phyloP scores from a whole-genome alignment of 2,329 filamentous ascomycete genomes.

The Pseudocercospora eumusae region DNA sequence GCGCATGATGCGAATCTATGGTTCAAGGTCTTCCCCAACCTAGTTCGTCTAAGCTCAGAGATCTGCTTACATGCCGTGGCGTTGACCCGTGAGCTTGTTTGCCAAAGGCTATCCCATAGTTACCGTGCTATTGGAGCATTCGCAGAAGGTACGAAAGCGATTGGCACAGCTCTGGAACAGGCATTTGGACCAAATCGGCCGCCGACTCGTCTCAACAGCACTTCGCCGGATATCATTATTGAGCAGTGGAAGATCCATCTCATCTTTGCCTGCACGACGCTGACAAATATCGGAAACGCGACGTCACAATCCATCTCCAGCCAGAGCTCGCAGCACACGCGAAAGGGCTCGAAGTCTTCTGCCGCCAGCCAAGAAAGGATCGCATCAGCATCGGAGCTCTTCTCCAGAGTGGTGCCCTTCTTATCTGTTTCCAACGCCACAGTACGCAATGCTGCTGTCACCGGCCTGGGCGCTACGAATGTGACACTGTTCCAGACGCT shows the following conservation, averaged over 20 bases:
- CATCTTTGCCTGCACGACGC: constrained; percentile 93
- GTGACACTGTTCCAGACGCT: constrained; percentile 88
- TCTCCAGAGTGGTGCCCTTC: constrained; percentile 87
- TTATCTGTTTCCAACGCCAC: constrained; percentile 76
- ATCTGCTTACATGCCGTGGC: constrained; percentile 89
- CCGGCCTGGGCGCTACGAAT: constrained; percentile 92
- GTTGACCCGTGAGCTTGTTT: constrained; percentile 86
- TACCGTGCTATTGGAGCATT: constrained; percentile 79
- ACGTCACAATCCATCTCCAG: constrained; percentile 55
- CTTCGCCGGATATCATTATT: constrained; percentile 81
- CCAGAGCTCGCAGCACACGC: constrained; percentile 69
- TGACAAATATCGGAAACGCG: constrained; percentile 67
- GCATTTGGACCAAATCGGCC: constrained; percentile 44
- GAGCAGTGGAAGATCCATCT: constrained; percentile 99
- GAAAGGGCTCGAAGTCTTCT: constrained; percentile 73
- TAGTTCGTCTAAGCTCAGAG: constrained; percentile 87
- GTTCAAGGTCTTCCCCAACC: constrained; percentile 97
- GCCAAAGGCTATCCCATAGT: constrained; percentile 89
- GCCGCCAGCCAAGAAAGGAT: constrained; percentile 72
- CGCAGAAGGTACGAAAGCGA: constrained; percentile 63
- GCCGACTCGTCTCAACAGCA: constrained; percentile 55
- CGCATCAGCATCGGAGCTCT: constrained; percentile 82
- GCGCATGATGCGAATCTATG: constrained; percentile 93
- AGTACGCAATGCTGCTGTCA: constrained; percentile 85
- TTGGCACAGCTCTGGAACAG: constrained; percentile 61